Base-by-base conservation (phyloP, 148 eudicot species). In the Oxyria digyna region DNA sequence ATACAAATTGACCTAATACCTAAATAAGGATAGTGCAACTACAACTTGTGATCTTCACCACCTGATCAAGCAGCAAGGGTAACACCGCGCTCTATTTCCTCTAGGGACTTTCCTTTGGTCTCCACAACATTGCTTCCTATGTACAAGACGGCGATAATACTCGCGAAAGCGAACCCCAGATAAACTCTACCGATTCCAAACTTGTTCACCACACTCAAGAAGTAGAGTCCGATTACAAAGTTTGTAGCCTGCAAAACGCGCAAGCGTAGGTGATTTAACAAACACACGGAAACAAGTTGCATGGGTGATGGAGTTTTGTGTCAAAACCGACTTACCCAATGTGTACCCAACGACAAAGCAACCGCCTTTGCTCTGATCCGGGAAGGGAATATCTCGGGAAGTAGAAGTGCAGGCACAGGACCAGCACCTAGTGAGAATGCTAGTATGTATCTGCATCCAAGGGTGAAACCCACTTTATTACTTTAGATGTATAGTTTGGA, bases 291-390 rank as follows among this genome's bases (percentile, higher is more conserved):
- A 7, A 11, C 8, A 1, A 4, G 3, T 52, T 23, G 37, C 6
- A 29, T n/a, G 29, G 20, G 14, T 27, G 20, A 29, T 13, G 15
- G 37, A 59, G 13, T 31, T 11, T 59, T 59, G 65, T 29, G 8
- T 27, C 31, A 15, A 59, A 27, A 59, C 10, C 3, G 20, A 62
- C 98, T 83, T 82, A 93, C 98, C 98, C 98, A 93, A 78, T 93
- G 98, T 85, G 84, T 85, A 73, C 95, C 98, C 15, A 87, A 74
- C 12, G 98, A 93, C 75, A 93, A 82, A 11, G 98, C 91, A 67
- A 93, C 95, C 48, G 98, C 98, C 76, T 93, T 93, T 67, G 98
- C 98, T 77, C 98, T 84, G 55, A 93, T 93, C 83, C 98, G 85
- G 67, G 96, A 93, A 49, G 98, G 85, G 57, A 93, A 93, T 41